Evolutionary conservation across 2,329 filamentous ascomycete genomes (phyloP).

Genomic region (Sporothrix humicola): DNA sequence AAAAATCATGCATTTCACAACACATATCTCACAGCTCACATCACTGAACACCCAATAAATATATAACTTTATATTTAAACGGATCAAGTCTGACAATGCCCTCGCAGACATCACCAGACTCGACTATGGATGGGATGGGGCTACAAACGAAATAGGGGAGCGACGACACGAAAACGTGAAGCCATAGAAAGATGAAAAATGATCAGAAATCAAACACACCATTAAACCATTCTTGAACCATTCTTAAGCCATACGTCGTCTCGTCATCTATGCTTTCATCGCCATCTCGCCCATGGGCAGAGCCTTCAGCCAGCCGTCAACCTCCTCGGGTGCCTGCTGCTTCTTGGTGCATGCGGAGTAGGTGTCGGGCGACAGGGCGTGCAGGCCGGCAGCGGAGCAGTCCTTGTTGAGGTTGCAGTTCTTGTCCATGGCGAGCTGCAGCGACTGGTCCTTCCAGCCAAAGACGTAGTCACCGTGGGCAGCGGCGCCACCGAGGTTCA

Average conservation of each 20-base stretch:
- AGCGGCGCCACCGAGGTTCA: constrained; percentile 54
- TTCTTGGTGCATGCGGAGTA: constrained; percentile 55
- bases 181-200: background rate
- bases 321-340: constrained; percentile 55
- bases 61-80: constrained; percentile 1
- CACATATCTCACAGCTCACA: background rate
- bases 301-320: constrained; percentile 53
- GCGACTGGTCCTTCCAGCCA: constrained; percentile 56
- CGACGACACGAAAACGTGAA: background rate
- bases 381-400: constrained; percentile 53
- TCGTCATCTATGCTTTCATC: constrained; percentile 41
- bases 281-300: constrained; percentile 46
- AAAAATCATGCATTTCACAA: background rate
- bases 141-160: constrained; percentile 10
- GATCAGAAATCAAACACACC: background rate
- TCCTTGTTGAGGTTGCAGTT: constrained; percentile 54
- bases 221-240: background rate
- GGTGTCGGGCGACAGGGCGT: constrained; percentile 51
- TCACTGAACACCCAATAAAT: background rate
- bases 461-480: constrained; percentile 60
- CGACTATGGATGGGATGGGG: constrained; percentile 1
- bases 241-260: background rate
- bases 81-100: too few relatives aligned
- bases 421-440: constrained; percentile 57
- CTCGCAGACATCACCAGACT: background rate